Conservation (phyloP, 805 yeast species). For the Lipomyces starkeyi region DNA sequence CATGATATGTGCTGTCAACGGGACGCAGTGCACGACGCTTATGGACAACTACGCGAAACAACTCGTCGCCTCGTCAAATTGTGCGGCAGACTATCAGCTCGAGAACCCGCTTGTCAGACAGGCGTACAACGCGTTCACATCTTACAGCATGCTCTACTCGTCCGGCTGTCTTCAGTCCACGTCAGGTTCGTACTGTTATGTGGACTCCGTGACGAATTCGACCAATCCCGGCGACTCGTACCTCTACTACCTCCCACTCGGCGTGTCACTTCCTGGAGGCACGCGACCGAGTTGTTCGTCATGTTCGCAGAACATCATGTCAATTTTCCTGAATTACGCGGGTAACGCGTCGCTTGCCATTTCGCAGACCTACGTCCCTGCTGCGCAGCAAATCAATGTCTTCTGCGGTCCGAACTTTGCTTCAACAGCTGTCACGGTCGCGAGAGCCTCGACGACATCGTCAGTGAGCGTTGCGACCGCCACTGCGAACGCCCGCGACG, state of each 20-base stretch:
- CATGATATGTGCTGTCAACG: conserved; percentile 41
- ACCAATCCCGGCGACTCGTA: conserved; percentile 40
- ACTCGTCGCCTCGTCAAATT: conserved; percentile 30
- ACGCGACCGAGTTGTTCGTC: conserved; percentile 39
- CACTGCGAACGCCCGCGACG: background rate
- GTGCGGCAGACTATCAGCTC: conserved; percentile 39
- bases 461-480: conserved; percentile 8
- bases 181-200: conserved; percentile 42
- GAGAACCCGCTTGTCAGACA: conserved; percentile 42
- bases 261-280: conserved; percentile 40
- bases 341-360: conserved; percentile 38
- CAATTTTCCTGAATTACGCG: conserved; percentile 39
- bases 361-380: conserved; percentile 42
- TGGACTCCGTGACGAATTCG: conserved; percentile 39
- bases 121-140: conserved; percentile 42
- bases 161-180: conserved; percentile 42
- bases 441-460: conserved; percentile 13
- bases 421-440: conserved; percentile 18
- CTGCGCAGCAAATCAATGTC: conserved; percentile 38
- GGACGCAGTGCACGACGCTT: conserved; percentile 32
- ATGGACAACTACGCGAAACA: conserved; percentile 39
- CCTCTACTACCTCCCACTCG: conserved; percentile 44
- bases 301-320: conserved; percentile 42
- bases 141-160: conserved; percentile 41
- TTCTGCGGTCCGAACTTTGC: conserved; percentile 36